Base-by-base conservation (phyloP, 495 filamentous ascomycete genomes). In the Penicillium dipodomyicola region DNA sequence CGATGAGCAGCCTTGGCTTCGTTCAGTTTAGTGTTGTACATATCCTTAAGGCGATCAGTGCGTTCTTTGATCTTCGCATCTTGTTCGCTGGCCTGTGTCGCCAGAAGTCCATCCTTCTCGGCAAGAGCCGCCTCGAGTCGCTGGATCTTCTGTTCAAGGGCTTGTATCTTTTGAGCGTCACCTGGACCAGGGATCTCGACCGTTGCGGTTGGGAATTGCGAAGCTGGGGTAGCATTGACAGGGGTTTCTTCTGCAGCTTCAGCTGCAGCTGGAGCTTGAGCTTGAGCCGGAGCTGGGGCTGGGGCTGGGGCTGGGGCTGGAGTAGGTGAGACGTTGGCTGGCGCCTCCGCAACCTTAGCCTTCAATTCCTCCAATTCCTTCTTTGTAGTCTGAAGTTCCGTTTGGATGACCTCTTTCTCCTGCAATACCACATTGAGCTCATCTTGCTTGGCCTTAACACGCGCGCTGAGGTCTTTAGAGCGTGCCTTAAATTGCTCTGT, bases 11-110 rank as follows among this genome's bases (percentile, higher is more conserved):
- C 60, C 44, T 70, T 80, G 22, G 82, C 76, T 55, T 93, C 88
- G 5, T 70, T 76, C 6, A 96, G 74, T 64, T 87, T 90, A 62
- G 80, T 85, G 54, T 85, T 88, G 56, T 90, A 82, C 11, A 80
- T 71, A 19, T 79, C 79, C 68, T 90, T 92, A 80, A 94, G 83
- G 65, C 81, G 84, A 8, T 91, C 86, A 1, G 86, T 81, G 30
- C 89, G 81, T 53, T 79, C 75, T 60, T 88, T 85, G 49, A 88
- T 67, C 53, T 82, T 86, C 0, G 85, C 79, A 52, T 82, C 77
- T 37, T 72, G 65, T 49, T 80, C 77, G 12, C 70, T 61, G 54
- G 78, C 74, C 47, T 72, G 76, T 23, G 69, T 47, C 33, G 69
- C 61, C 54, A 72, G 17, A n/a, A 63, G 51, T 35, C 58, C 61